Conservation (phyloP, 2,329 filamentous ascomycete genomes). For the Conoideocrella luteorostrata region DNA sequence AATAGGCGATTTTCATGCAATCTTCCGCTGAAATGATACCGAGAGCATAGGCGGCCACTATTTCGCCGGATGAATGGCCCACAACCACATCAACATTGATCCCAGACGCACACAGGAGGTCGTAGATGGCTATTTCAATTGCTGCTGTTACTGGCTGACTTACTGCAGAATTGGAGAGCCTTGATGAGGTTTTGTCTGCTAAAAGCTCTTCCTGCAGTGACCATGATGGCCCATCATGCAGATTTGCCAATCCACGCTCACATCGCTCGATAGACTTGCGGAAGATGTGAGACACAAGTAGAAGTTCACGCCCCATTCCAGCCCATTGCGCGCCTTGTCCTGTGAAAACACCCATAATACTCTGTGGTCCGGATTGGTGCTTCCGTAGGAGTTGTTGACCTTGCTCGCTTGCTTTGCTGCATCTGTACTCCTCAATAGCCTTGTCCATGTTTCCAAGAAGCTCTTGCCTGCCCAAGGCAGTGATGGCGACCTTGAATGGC, state of each 20-base stretch:
- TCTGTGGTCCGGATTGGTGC: no score
- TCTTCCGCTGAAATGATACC: constrained; percentile 10
- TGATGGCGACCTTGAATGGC: no score
- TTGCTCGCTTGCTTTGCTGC: no score
- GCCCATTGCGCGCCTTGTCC: constrained; percentile 28
- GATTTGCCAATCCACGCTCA: not conserved
- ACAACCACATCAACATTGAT: constrained; percentile 25
- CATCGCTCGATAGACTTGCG: not conserved
- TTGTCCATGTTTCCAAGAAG: no score
- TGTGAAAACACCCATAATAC: constrained; percentile 24
- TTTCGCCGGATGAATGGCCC: constrained; percentile 36
- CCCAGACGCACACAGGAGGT: constrained; percentile 25
- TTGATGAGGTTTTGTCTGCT: not conserved
- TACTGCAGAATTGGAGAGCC: constrained; percentile 8
- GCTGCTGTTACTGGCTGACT: constrained; percentile 27
- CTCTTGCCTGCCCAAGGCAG: no score
- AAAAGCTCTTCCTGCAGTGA: constrained; percentile 3
- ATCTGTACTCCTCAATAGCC: no score
- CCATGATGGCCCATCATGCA: constrained; percentile 5
- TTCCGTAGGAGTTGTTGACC: no score
- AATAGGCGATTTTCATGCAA: constrained; percentile 8
- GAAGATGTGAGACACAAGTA: constrained; percentile 1
- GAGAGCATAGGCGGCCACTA: constrained; percentile 33
- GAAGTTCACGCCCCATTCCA: constrained; percentile 23
- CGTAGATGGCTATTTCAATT: constrained; percentile 33